These are phyloP conservation scores for Verticillium albo-atrum DNA, from an alignment of 2,329 filamentous ascomycete species.

Conservation along the genomic window DNA sequence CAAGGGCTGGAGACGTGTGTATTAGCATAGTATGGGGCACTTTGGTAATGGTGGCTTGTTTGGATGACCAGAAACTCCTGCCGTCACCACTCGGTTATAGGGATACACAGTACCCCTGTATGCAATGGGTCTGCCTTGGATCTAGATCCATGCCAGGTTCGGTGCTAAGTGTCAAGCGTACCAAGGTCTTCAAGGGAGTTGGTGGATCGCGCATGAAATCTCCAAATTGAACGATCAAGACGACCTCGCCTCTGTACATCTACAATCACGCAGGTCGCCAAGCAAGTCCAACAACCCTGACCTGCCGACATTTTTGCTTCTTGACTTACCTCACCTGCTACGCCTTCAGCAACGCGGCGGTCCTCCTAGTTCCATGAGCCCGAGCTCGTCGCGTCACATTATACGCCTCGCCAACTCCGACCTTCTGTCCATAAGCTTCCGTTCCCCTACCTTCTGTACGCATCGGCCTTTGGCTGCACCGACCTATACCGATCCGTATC, in stretches of 20 bases:
- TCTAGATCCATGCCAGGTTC: background rate
- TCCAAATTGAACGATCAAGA: slow-evolving; percentile 12
- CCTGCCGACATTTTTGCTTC: background rate
- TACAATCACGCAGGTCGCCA: background rate
- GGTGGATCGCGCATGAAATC: slow-evolving; percentile 11
- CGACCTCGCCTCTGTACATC: background rate
- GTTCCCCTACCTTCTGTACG: background rate
- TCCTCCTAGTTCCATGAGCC: background rate
- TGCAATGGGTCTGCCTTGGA: background rate
- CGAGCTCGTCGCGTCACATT: background rate
- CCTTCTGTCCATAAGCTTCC: background rate
- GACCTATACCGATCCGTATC: background rate
- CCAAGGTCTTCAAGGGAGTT: background rate
- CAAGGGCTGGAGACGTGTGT: no score
- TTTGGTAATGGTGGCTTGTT: no score
- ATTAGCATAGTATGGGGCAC: no score
- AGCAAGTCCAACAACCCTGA: background rate
- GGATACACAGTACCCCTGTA: background rate
- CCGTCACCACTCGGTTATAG: background rate
- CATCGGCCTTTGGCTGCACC: background rate
- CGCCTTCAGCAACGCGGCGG: background rate
- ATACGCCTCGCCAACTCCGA: background rate
- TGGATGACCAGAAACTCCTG: no score
- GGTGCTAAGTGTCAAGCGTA: background rate
- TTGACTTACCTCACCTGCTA: no score